Percentiles rank a stretch among this genome's conserved stretches.
These are phyloP conservation scores for Fusarium piperis DNA, from an alignment of 2,329 filamentous ascomycete species.

Conservation along the genomic window DNA sequence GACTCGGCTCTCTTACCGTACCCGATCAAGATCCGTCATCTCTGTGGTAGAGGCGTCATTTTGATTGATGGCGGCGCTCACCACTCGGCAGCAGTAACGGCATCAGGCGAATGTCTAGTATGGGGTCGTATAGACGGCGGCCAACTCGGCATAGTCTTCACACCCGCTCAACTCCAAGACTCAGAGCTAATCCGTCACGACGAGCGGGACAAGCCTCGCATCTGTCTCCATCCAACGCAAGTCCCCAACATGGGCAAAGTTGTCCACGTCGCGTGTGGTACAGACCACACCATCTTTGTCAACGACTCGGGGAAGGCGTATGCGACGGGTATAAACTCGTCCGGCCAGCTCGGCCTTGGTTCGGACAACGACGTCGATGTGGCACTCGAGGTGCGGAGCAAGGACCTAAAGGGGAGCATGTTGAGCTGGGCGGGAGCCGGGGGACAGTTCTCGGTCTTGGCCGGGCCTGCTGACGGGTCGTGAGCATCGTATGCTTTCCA, in stretches of 20 bases:
- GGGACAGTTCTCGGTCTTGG: conserved; percentile 6
- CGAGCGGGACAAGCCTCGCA: conserved; percentile 63
- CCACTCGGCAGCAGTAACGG: conserved; percentile 70
- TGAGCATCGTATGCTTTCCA: background rate
- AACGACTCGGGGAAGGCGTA: conserved; percentile 62
- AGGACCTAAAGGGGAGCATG: background rate
- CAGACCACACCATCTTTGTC: conserved; percentile 75
- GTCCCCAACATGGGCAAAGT: conserved; percentile 63
- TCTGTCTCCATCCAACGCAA: conserved; percentile 67
- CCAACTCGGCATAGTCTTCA: conserved; percentile 59
- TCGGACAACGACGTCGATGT: conserved; percentile 67
- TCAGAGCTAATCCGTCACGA: conserved; percentile 63
- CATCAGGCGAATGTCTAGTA: conserved; percentile 59
- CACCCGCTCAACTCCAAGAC: conserved; percentile 57
- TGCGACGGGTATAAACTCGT: conserved; percentile 75
- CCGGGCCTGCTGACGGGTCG: background rate
- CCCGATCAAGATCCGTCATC: conserved; percentile 69
- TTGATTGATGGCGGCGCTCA: conserved; percentile 74
- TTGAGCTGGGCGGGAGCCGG: conserved; percentile 18
- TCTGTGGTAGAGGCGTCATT: conserved; percentile 67
- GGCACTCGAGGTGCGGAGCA: background rate
- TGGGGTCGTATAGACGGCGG: conserved; percentile 66
- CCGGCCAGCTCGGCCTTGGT: conserved; percentile 76
- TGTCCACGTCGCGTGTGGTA: conserved; percentile 62
- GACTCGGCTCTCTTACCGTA: conserved; percentile 62